phyloP scores from a whole-genome alignment of 768 basidiomycete genomes.

The Lentinula boryana region DNA sequence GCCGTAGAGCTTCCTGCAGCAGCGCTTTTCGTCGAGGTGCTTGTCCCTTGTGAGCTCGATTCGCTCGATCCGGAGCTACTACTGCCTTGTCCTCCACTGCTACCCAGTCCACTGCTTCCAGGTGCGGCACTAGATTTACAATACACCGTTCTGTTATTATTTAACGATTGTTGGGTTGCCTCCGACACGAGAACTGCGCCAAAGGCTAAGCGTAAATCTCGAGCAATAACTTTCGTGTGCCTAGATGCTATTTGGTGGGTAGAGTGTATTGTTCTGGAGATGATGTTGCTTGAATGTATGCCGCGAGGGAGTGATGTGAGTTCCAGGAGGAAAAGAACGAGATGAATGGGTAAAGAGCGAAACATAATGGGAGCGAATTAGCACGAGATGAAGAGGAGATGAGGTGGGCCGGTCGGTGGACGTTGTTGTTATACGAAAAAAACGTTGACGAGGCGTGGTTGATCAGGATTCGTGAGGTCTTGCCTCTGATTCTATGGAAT shows the following conservation, averaged over 20 bases:
- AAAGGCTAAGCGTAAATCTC: conserved; percentile 66
- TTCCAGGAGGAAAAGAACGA: conserved; percentile 29
- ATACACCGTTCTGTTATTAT: conserved; percentile 30
- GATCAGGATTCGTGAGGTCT: not conserved
- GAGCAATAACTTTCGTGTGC: conserved; percentile 57
- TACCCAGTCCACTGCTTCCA: conserved; percentile 9
- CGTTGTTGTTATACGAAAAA: not conserved
- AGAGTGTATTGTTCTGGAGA: conserved; percentile 37
- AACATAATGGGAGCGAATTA: conserved; percentile 17
- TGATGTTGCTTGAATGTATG: conserved; percentile 16
- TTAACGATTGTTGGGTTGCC: not conserved
- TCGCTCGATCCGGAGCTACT: conserved; percentile 17
- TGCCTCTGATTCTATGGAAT: not conserved
- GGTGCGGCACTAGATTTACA: conserved; percentile 29
- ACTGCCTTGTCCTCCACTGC: conserved; percentile 10
- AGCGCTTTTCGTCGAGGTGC: conserved; percentile 5
- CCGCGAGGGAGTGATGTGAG: not conserved
- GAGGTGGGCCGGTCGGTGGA: not conserved
- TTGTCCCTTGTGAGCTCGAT: conserved; percentile 16
- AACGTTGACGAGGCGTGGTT: not conserved
- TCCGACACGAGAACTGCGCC: conserved; percentile 39
- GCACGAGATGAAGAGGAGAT: conserved; percentile 10
- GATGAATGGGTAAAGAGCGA: conserved; percentile 26
- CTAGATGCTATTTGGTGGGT: conserved; percentile 50
- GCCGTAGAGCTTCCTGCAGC: conserved; percentile 14